Evolutionary conservation across 306 rosid genomes (phyloP).

Genomic region (Prunus mira): DNA sequence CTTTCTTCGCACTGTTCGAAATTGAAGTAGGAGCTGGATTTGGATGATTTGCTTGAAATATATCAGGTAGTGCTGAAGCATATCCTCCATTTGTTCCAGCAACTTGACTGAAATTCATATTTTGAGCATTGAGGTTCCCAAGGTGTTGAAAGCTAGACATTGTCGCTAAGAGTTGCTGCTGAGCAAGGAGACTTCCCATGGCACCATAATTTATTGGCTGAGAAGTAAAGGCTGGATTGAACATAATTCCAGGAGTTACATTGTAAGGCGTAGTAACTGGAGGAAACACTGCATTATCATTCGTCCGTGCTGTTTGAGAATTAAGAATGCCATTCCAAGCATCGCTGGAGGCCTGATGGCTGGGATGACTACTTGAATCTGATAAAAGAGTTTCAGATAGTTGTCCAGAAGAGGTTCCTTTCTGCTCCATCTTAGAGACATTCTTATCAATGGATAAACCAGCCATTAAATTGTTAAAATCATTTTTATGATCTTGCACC

Average conservation of each 20-base stretch:
- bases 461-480: slow-evolving; percentile 55
- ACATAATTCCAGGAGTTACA: slow-evolving; percentile 56
- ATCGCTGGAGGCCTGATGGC: slow-evolving; percentile 36
- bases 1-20: slow-evolving; percentile 76
- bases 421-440: slow-evolving; percentile 44
- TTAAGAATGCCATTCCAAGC: slow-evolving; percentile 47
- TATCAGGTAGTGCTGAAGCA: slow-evolving; percentile 70
- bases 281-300: slow-evolving; percentile 56
- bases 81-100: slow-evolving; percentile 51
- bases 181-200: slow-evolving; percentile 74
- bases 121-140: slow-evolving; percentile 53
- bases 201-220: slow-evolving; percentile 77
- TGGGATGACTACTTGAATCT: slow-evolving; percentile 39
- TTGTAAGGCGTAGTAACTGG: slow-evolving; percentile 57
- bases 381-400: slow-evolving; percentile 50
- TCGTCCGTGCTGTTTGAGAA: slow-evolving; percentile 51
- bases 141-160: slow-evolving; percentile 81
- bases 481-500: slow-evolving; percentile 37
- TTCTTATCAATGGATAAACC: slow-evolving; percentile 62
- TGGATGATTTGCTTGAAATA: slow-evolving; percentile 70
- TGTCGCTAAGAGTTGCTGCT: slow-evolving; percentile 74
- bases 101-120: slow-evolving; percentile 41
- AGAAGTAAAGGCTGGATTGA: slow-evolving; percentile 67
- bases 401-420: slow-evolving; percentile 37
- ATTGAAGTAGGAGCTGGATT: slow-evolving; percentile 54